These are phyloP conservation scores for Botrytis tulipae DNA, from an alignment of 2,329 filamentous ascomycete genomes.

Conservation along the genomic window DNA sequence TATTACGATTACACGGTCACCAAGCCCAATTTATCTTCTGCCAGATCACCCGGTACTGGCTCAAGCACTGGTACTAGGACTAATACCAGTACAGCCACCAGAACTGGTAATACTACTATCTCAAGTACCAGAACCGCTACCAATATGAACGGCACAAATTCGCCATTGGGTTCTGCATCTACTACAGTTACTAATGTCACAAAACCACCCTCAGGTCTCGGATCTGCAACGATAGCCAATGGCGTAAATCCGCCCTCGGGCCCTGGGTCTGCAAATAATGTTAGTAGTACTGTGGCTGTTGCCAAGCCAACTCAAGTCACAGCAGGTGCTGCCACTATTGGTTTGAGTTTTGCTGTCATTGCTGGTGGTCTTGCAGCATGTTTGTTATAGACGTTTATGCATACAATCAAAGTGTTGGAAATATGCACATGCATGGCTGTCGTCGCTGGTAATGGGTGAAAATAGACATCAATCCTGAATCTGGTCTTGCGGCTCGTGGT, in stretches of 20 bases:
- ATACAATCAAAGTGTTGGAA: not conserved
- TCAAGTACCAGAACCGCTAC: too few species aligned
- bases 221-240: too few species aligned
- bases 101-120: not conserved
- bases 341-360: conserved; percentile 27
- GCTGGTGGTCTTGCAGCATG: conserved; percentile 27
- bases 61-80: not conserved
- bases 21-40: conserved; percentile 17
- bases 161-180: too few species aligned
- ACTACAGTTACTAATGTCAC: too few species aligned
- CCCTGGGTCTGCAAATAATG: conserved; percentile 1
- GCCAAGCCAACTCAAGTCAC: conserved; percentile 17
- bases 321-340: conserved; percentile 22
- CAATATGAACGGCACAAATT: too few species aligned
- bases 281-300: not conserved
- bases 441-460: not conserved
- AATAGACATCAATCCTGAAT: not conserved
- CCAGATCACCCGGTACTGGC: not conserved
- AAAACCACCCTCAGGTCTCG: too few species aligned
- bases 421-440: not conserved
- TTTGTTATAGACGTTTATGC: conserved; percentile 22
- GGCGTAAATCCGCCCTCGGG: too few species aligned
- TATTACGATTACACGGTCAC: conserved; percentile 41
- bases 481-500: not conserved
- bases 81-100: not conserved